Conservation (phyloP, 805 yeast genomes). For the Nakazawaea ambrosiae region DNA sequence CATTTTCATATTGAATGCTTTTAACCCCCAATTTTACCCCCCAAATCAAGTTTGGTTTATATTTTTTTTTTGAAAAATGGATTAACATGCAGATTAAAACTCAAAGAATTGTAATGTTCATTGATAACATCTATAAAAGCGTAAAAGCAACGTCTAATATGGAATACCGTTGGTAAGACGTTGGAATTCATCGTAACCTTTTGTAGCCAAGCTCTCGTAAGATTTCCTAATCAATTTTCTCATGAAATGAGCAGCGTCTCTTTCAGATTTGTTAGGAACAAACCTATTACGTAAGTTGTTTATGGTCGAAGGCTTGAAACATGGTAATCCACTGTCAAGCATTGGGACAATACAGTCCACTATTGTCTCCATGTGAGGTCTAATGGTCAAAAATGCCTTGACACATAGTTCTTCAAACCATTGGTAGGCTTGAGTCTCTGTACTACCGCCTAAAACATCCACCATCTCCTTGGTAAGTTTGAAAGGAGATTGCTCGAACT, state of each 20-base stretch:
- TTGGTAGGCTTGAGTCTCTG: constrained; percentile 74
- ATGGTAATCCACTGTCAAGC: constrained; percentile 93
- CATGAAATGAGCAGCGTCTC: constrained; percentile 78
- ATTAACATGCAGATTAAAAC: too few species aligned
- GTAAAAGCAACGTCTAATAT: constrained; percentile 34
- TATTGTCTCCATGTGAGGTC: constrained; percentile 83
- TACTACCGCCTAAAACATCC: constrained; percentile 88
- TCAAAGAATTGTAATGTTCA: too few species aligned
- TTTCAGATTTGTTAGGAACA: constrained; percentile 72
- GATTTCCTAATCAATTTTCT: constrained; percentile 70
- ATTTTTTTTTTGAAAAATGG: neutral
- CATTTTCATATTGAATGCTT: too few species aligned
- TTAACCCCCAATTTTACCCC: too few species aligned
- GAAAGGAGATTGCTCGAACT: constrained; percentile 97
- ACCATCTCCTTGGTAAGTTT: constrained; percentile 96
- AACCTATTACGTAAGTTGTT: constrained; percentile 71
- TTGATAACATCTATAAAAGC: neutral
- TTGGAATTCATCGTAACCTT: constrained; percentile 97
- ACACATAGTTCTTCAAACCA: constrained; percentile 96
- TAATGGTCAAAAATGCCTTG: constrained; percentile 80
- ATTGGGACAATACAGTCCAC: constrained; percentile 83
- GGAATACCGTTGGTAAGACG: constrained; percentile 96
- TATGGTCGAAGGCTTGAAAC: constrained; percentile 87
- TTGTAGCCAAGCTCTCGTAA: constrained; percentile 82
- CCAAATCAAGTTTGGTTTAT: too few species aligned